Base-by-base conservation (phyloP, 192 early-diverging fungal species). In the Linnemannia schmuckeri region DNA sequence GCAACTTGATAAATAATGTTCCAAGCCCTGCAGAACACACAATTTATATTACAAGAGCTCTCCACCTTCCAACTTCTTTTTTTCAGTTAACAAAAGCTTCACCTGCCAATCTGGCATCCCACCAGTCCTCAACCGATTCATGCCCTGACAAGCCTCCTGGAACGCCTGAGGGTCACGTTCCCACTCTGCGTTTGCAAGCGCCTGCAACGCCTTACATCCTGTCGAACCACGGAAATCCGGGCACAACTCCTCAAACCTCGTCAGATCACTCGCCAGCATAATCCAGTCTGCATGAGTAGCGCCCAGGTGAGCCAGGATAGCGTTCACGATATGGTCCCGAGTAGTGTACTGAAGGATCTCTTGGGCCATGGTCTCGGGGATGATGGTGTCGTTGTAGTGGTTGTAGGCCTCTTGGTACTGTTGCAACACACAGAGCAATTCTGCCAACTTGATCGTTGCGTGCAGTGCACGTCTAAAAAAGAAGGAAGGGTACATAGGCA, bases 21-120 rank as follows among this genome's bases (percentile, higher is more conserved):
- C 35, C 69, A 24, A 40, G 69, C 69, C 69, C 38, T 38, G 2
- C 27, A n/a, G n/a, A n/a, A n/a, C 1, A 54, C 20, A 38, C 33
- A 69, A 10, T 70, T 3, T 15, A 24, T 4, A 10, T 35, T 49
- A 82, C 27, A 83, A 63, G 17, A 85, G 75, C 20, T 54, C 27
- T 4, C 79, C 84, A 15, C 49, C 84, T 18, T 87, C 84, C 18
- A 87, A 22, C 52, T 78, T 80, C 63, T 69, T 72, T n/a, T 87
- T 87, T 66, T 87, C 84, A 12, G 69, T 27, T 1, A 87, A 61
- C 17, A 87, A 49, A 61, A 87, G 46, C 1, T 76, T 76, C 30
- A 87, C 79, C 47, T 87, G 84, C 84, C 84, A 87, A 42, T 87
- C 76, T 0, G 79, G 54, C 79, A 87, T 87, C 20, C 84, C 84